Percentiles rank a stretch among this genome's conserved stretches.
These are phyloP conservation scores for Dactylonectria estremocensis DNA, from an alignment of 2,329 filamentous ascomycete species.

Conservation along the genomic window DNA sequence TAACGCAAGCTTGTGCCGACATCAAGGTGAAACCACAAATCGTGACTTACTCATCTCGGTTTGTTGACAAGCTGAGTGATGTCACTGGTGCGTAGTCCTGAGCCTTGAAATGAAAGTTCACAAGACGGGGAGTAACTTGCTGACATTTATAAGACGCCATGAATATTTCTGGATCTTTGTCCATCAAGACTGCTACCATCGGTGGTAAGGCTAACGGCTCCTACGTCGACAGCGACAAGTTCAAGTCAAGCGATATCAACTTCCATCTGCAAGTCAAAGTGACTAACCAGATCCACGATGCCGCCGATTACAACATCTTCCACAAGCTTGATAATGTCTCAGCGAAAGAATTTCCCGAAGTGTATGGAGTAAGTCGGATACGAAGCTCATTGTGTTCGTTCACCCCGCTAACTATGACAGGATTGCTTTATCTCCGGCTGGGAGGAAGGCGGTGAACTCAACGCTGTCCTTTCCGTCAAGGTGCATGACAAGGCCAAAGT, in stretches of 20 bases:
- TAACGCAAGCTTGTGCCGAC: too few relatives aligned
- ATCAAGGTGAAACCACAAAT: slow-evolving; percentile 3
- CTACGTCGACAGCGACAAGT: slow-evolving; percentile 21
- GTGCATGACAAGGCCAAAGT: too few relatives aligned
- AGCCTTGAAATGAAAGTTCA: neutral
- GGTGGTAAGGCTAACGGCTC: slow-evolving; percentile 14
- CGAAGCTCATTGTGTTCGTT: neutral
- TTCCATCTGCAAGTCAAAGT: slow-evolving; percentile 16
- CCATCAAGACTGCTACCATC: slow-evolving; percentile 19
- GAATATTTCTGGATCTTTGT: slow-evolving; percentile 21
- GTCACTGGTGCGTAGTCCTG: neutral
- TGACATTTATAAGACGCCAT: slow-evolving; percentile 4
- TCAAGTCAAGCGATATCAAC: slow-evolving; percentile 23
- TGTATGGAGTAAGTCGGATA: slow-evolving; percentile 14
- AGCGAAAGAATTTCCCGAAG: slow-evolving; percentile 1
- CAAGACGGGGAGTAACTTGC: neutral
- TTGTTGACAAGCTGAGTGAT: slow-evolving; percentile 20
- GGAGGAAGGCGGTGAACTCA: too few relatives aligned
- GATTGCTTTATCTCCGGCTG: too few relatives aligned
- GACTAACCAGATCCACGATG: slow-evolving; percentile 7
- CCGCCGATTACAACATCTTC: neutral
- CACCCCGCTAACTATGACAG: too few relatives aligned
- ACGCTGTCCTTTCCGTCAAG: too few relatives aligned
- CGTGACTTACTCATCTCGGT: slow-evolving; percentile 7
- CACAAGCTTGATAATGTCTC: neutral